Base-by-base conservation (phyloP, 2,329 filamentous ascomycete species). In the Aspergillus costaricaensis region DNA sequence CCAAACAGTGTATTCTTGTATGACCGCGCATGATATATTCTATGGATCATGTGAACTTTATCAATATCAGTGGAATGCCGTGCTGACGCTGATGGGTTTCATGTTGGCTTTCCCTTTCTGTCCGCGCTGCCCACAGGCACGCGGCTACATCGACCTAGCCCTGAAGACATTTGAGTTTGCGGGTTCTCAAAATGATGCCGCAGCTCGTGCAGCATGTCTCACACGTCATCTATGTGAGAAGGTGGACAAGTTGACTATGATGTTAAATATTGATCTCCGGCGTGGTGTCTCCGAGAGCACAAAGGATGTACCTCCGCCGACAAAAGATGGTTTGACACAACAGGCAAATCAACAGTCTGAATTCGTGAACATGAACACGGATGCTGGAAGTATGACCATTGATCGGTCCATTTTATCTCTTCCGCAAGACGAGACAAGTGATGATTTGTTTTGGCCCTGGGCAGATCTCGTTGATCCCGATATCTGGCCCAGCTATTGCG, bases 51-150 rank as follows among this genome's bases (percentile, higher is more conserved):
- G 59, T 10, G 66, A 68, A n/a, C n/a, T 68, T 8, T 68, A 68
- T 21, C 66, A 68, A 30, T 65, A 65, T 56, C 58, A 59, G 9
- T 66, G 66, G 64, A 66, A 68, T 21, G 66, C 66, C 7, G 59
- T 64, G 5, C 51, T 68, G 12, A 68, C 66, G 2, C 52, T 66
- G 1, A 59, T 67, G 6, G 66, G 66, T 2, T 68, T 65, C 39
- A 62, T 63, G 54, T 57, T 68, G 17, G 66, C 66, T 4, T 66
- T 64, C 21, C 66, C 66, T 3, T 65, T 53, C 32, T 66, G 64
- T 36, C 51, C 60, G 8, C 47, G 62, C 1, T 64, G 53, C 19
- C 27, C 58, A 5, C 39, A 21, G 8, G 62, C 60, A 3, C 57
- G 61, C 5, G 19, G 57, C 21, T 61, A 63, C 14, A 36, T 64